Conservation (phyloP, 257 asterid species). For the Phtheirospermum japonicum region DNA sequence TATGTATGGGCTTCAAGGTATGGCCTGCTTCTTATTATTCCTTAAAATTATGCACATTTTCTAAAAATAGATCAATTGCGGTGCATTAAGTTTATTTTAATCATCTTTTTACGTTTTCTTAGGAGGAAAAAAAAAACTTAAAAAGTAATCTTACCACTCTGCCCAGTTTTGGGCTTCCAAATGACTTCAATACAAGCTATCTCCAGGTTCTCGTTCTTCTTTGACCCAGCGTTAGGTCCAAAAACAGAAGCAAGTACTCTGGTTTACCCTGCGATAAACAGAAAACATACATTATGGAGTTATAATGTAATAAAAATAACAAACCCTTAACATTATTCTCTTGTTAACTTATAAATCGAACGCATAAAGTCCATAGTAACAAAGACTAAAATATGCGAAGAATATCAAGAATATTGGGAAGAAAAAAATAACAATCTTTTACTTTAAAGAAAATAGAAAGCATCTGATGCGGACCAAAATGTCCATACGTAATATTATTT, state of each 20-base stretch:
- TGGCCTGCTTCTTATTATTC: not conserved
- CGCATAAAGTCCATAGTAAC: not conserved
- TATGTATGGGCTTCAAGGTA: not conserved
- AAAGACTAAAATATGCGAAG: not conserved
- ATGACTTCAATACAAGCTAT: slow-evolving; percentile 84
- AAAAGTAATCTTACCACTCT: slow-evolving; percentile 56
- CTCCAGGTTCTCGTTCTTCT: slow-evolving; percentile 91
- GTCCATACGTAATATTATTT: too few relatives aligned
- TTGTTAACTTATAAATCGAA: not conserved
- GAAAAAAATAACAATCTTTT: too few relatives aligned
- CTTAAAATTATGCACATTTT: not conserved
- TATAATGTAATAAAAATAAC: not conserved
- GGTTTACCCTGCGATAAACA: slow-evolving; percentile 72
- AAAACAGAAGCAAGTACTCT: slow-evolving; percentile 91
- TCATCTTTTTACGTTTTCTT: not conserved
- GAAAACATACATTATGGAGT: slow-evolving; percentile 1
- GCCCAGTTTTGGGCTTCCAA: slow-evolving; percentile 93
- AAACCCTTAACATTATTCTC: slow-evolving; percentile 3
- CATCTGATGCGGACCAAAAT: too few relatives aligned
- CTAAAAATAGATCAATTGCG: slow-evolving; percentile 6
- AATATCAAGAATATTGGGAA: too few relatives aligned
- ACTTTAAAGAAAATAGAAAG: too few relatives aligned
- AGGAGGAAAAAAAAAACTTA: not conserved
- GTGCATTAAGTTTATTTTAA: not conserved
- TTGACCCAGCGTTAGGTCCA: slow-evolving; percentile 94